Percentiles rank a stretch among this genome's conserved stretches.
Evolutionary conservation across 768 basidiomycete genomes (phyloP).

Genomic region (Psilocybe cyanescens): DNA sequence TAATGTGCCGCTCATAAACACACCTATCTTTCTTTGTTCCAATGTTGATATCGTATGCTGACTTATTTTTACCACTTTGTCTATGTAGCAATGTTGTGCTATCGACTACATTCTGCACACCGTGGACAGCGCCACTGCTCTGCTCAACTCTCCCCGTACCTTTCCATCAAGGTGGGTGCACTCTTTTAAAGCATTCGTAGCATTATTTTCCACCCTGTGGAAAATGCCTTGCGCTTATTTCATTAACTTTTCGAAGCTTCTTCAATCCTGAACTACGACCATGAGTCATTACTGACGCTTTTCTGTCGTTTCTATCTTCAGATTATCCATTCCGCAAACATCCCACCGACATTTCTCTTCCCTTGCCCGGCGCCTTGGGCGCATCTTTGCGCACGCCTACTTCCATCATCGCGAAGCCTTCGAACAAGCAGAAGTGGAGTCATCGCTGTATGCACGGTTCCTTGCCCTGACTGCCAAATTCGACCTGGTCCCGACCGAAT

Average conservation of each 20-base stretch:
- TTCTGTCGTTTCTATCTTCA: slow-evolving; percentile 29
- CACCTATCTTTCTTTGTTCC: not conserved
- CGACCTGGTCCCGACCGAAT: slow-evolving; percentile 80
- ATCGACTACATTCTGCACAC: slow-evolving; percentile 97
- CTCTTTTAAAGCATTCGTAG: not conserved
- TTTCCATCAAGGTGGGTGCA: slow-evolving; percentile 84
- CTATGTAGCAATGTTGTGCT: slow-evolving; percentile 85
- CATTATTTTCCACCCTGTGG: not conserved
- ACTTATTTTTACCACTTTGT: not conserved
- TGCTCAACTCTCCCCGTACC: slow-evolving; percentile 87
- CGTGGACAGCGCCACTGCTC: slow-evolving; percentile 89
- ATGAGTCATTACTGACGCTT: not conserved
- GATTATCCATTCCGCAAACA: slow-evolving; percentile 78
- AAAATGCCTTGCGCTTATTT: too few relatives aligned
- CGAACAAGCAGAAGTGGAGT: slow-evolving; percentile 89
- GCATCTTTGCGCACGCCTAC: slow-evolving; percentile 97
- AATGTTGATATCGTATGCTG: not conserved
- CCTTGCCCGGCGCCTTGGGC: slow-evolving; percentile 86
- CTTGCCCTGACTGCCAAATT: slow-evolving; percentile 80
- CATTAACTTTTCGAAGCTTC: too few relatives aligned
- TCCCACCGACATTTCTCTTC: slow-evolving; percentile 90
- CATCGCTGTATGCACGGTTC: slow-evolving; percentile 88
- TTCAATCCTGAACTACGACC: not conserved
- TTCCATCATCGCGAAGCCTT: slow-evolving; percentile 93
- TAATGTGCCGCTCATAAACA: not conserved